A percentile compares a stretch with the other conserved stretches of the same genome.
Evolutionary conservation across 208 protist genomes (phyloP).

Genomic region (Leishmania tarentolae): DNA sequence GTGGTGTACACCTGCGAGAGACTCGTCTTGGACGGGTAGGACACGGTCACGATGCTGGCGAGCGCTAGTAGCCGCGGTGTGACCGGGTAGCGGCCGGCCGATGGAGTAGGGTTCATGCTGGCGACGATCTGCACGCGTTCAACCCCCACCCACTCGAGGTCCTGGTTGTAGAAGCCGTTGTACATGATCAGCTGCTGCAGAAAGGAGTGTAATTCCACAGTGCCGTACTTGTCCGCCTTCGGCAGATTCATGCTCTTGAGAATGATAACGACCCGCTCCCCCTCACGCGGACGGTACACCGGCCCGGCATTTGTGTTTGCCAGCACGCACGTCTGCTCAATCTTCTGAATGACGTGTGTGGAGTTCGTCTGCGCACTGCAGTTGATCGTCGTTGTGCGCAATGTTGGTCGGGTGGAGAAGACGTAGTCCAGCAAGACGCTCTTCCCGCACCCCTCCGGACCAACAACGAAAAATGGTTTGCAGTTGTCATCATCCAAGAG

Average conservation of each 20-base stretch:
- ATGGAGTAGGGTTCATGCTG: constrained; percentile 93
- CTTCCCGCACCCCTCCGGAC: constrained; percentile 97
- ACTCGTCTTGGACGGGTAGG: constrained; percentile 89
- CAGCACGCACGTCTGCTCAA: constrained; percentile 92
- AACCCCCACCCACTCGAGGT: constrained; percentile 96
- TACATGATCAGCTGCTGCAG: constrained; percentile 97
- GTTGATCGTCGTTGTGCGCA: constrained; percentile 89
- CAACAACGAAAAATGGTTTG: constrained; percentile 95
- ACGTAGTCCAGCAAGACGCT: constrained; percentile 81
- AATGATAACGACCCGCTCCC: constrained; percentile 93
- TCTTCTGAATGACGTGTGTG: constrained; percentile 94
- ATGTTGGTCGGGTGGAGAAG: constrained; percentile 51
- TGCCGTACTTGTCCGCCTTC: constrained; percentile 98
- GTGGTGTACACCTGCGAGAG: constrained; percentile 92
- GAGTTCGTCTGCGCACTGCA: constrained; percentile 96
- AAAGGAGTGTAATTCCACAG: constrained; percentile 96
- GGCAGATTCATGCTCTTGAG: constrained; percentile 98
- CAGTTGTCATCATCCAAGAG: constrained; percentile 71
- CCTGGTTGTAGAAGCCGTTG: constrained; percentile 95
- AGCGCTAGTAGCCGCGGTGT: constrained; percentile 95
- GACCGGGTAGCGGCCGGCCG: constrained; percentile 92
- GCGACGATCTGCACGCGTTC: constrained; percentile 95
- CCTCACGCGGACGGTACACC: constrained; percentile 94
- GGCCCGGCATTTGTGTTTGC: constrained; percentile 88
- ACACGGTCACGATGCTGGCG: constrained; percentile 91